Evolutionary conservation across 345 rosid species (phyloP), one percentile per base, ranked within the genome.

Genomic region (Diplotaxis tenuifolia): DNA sequence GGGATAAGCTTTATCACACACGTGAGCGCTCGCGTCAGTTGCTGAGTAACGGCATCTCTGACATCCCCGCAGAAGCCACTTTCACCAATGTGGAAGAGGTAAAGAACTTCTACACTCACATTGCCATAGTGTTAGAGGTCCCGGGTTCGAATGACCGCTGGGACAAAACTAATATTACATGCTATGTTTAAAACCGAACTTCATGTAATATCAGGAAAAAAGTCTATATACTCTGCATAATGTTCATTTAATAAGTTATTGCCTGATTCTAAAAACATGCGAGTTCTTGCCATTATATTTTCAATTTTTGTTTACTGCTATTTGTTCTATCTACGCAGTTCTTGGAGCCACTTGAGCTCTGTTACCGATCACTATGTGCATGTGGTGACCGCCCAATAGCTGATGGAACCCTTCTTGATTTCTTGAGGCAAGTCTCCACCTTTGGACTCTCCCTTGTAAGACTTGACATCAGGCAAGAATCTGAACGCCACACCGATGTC

Each of bases 371-470:
- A 6, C 93, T 92, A 28, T 96, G 97, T 70, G 65, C 86, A 38
- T 89, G 96, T 47, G 99, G 99, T 72, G 99, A 96, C 81, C 89
- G 85, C 6, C 65, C 98, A 47, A 92, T 96, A 76, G 98, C 99
- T 64, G 99, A 96, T 77, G 99, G 99, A 56, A 92, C 86, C 86
- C 99, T 96, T 74, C 99, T 96, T 27, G 99, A 96, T 83, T 92
- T 96, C 88, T 69, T 92, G 78, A 83, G 99, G 75, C 99, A 96
- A 87, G 97, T 90, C 54, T 96, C 99, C 8, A 96, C 97, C 40
- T 96, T 96, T 64, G 99, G 99, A 52, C 96, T 96, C 66, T 86
- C 99, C 52, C 85, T 96, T 27, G 98, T 96, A 36, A 88, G 91
- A 71, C 96, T 96, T 61, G 99, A 96, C 77, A 92, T 96, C 18